These are phyloP conservation scores for Epichloe glyceriae DNA, from an alignment of 2,329 filamentous ascomycete genomes.

Conservation along the genomic window DNA sequence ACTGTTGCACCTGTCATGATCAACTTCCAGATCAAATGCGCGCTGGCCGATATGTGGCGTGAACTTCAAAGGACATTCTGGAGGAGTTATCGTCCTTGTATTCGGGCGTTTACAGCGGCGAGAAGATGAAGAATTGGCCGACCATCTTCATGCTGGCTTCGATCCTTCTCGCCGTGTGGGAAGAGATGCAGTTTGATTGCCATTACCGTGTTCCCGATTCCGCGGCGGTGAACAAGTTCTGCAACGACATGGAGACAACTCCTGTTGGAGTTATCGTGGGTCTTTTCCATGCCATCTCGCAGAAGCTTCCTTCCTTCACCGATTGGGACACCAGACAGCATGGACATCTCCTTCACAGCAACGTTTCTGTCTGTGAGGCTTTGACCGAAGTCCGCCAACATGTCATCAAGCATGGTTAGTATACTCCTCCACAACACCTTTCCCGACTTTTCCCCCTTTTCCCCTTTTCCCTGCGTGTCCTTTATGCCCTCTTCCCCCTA, in stretches of 20 bases:
- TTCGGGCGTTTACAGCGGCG: constrained; percentile 94
- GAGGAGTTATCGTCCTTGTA: constrained; percentile 87
- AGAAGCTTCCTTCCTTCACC: constrained; percentile 82
- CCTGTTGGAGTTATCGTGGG: constrained; percentile 94
- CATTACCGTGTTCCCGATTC: constrained; percentile 87
- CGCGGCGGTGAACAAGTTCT: constrained; percentile 82
- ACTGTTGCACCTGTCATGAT: constrained; percentile 95
- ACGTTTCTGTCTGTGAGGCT: constrained; percentile 81
- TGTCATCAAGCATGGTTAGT: constrained; percentile 85
- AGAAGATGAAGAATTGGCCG: constrained; percentile 97
- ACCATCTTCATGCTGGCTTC: constrained; percentile 96
- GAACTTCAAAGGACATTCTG: constrained; percentile 87
- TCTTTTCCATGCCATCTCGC: constrained; percentile 93
- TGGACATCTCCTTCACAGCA: constrained; percentile 80
- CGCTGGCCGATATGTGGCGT: constrained; percentile 95
- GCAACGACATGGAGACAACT: constrained; percentile 89
- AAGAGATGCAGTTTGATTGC: constrained; percentile 98
- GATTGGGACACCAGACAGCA: constrained; percentile 93
- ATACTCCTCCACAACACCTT: not conserved
- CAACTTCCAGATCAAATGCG: constrained; percentile 98
- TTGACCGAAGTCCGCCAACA: constrained; percentile 93
- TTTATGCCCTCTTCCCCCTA: too few species aligned
- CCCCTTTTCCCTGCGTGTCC: not conserved
- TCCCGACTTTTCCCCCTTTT: not conserved
- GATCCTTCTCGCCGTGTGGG: constrained; percentile 88